A percentile compares a stretch with the other conserved stretches of the same genome.
Conservation (phyloP, 306 rosid species). For the Urtica urens region DNA sequence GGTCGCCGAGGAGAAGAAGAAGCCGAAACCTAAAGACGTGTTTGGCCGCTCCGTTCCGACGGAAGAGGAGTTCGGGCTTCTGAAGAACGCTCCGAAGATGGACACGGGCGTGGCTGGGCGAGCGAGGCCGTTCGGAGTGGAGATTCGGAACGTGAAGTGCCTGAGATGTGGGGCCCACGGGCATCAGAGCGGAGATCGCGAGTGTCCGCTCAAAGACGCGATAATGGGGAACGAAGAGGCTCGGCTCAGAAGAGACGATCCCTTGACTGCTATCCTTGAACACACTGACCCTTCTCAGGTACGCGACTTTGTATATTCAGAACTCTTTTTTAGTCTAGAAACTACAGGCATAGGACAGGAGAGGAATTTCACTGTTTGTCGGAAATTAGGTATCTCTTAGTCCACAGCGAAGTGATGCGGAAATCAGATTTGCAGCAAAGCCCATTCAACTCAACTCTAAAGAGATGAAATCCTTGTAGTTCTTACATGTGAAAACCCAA, state of each 20-base stretch:
- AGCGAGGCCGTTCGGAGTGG: conserved; percentile 88
- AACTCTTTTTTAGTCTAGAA: background rate
- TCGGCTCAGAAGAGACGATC: conserved; percentile 89
- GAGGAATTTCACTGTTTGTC: too few relatives aligned
- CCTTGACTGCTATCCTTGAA: conserved; percentile 80
- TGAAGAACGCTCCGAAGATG: conserved; percentile 89
- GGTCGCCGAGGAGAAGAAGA: conserved; percentile 29
- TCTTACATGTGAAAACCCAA: too few relatives aligned
- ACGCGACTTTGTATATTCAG: conserved; percentile 11
- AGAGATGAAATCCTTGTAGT: too few relatives aligned
- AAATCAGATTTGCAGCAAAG: too few relatives aligned
- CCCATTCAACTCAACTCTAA: too few relatives aligned
- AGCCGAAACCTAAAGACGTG: conserved; percentile 64
- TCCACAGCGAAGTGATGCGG: too few relatives aligned
- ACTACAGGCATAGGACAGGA: too few relatives aligned
- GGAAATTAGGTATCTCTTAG: too few relatives aligned
- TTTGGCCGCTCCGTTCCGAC: conserved; percentile 88
- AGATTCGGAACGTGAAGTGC: conserved; percentile 89
- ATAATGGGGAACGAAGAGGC: conserved; percentile 87
- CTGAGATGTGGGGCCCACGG: conserved; percentile 79
- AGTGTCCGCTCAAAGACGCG: conserved; percentile 85
- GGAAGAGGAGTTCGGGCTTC: conserved; percentile 75
- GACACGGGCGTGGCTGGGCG: conserved; percentile 81
- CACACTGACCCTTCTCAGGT: conserved; percentile 76
- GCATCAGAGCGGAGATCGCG: conserved; percentile 98